Evolutionary conservation across 2,329 filamentous ascomycete genomes (phyloP), one percentile per base, ranked within the genome.

Genomic region (Aspergillus phoenicis): DNA sequence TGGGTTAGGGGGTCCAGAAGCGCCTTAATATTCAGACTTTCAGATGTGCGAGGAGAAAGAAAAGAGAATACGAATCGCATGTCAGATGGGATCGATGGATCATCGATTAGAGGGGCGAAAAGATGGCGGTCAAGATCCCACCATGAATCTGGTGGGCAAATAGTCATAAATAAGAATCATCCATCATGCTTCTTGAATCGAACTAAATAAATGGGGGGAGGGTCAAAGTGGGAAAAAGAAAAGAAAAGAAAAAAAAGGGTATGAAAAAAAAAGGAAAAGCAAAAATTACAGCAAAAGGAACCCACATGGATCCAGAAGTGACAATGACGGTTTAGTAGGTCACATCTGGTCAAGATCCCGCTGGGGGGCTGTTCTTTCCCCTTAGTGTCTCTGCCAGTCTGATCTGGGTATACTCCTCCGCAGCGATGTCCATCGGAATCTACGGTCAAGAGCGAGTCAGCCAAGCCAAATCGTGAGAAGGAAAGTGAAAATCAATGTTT

Each of bases 21-120:
- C 43, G 52, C 53, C 41, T 56, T 56, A 47, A 56, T 36, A 47
- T n/a, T 47, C 20, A 36, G 39, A 36, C 33, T 15, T 41, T 28
- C n/a, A 45, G 11, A 36, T 28, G 26, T 28, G 33, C n/a, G 38
- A 41, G 28, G 28, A 28, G 8, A 41, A 13, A 8, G 10, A 26
- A 39, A 39, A 17, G 20, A 56, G 20, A 24, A 39, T 22, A 24
- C 20, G 41, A 41, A 56, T 36, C 43, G 53, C 53, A 47, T 56
- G 53, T 56, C 53, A 56, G 53, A 56, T 56, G 53, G 33, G 53
- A 56, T 56, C 41, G 43, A 30, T 45, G 28, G 53, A 56, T 47
- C 38, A 55, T 45, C 36, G 52, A 41, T 39, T 39, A 22, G 52
- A 30, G 15, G 30, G n/a, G 22, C 15, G 33, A 36, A 36, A 33